A percentile compares a stretch with the other conserved stretches of the same genome.
phyloP scores from a whole-genome alignment of 2,329 filamentous ascomycete species.

The Zasmidium angulare region DNA sequence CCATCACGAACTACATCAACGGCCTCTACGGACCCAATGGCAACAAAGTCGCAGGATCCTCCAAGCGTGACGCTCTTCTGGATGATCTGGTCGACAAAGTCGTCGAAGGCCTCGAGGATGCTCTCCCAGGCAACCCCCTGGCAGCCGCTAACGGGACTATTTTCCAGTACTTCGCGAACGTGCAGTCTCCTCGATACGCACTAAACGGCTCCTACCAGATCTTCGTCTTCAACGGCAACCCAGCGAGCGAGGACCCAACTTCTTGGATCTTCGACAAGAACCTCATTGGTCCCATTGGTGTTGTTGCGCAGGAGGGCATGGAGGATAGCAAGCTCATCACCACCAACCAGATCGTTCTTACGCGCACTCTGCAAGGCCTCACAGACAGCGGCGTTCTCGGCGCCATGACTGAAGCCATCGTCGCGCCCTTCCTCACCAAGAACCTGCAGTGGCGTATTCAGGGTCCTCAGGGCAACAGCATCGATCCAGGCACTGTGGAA shows the following conservation, averaged over 20 bases:
- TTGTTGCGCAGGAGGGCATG: conserved; percentile 27
- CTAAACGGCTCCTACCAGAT: conserved; percentile 63
- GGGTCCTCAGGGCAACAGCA: conserved; percentile 29
- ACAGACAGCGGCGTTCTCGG: conserved; percentile 31
- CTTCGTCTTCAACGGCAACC: conserved; percentile 65
- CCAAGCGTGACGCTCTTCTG: conserved; percentile 24
- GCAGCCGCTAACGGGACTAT: conserved; percentile 45
- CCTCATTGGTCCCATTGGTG: conserved; percentile 61
- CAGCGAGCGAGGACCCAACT: conserved; percentile 39
- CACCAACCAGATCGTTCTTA: conserved; percentile 48
- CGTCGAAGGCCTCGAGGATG: neutral
- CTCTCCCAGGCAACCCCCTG: conserved; percentile 14
- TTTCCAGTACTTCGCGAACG: conserved; percentile 68
- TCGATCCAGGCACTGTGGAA: conserved; percentile 34
- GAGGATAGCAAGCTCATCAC: conserved; percentile 28
- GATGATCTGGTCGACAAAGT: conserved; percentile 7
- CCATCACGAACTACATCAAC: conserved; percentile 52
- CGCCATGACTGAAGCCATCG: conserved; percentile 28
- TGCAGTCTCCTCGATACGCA: conserved; percentile 61
- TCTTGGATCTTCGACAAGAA: conserved; percentile 55
- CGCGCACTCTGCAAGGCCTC: conserved; percentile 39
- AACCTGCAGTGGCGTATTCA: conserved; percentile 38
- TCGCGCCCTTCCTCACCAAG: conserved; percentile 32
- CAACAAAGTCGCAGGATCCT: conserved; percentile 34
- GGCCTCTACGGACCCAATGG: conserved; percentile 53